Conservation (phyloP, 2,329 filamentous ascomycete species). For the Colletotrichum tanaceti region DNA sequence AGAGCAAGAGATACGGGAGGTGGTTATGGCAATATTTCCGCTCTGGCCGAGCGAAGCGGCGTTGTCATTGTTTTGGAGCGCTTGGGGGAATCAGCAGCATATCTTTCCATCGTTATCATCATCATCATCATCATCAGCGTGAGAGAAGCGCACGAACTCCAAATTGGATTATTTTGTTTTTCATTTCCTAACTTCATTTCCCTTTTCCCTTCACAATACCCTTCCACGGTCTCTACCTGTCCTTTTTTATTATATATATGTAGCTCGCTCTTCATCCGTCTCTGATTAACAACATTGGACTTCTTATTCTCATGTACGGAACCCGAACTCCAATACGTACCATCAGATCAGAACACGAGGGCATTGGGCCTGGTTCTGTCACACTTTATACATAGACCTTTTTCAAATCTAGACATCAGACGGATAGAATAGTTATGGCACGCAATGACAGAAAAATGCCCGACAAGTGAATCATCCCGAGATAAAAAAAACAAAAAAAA, state of each 20-base stretch:
- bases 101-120: conserved; percentile 12
- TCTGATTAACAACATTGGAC: not conserved
- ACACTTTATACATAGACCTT: conserved; percentile 24
- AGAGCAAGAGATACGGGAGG: no score
- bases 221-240: conserved; percentile 23
- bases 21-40: conserved; percentile 25
- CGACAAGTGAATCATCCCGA: not conserved
- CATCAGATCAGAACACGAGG: conserved; percentile 9
- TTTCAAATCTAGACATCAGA: conserved; percentile 26
- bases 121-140: conserved; percentile 28
- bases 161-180: conserved; percentile 22
- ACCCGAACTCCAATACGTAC: not conserved
- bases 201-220: conserved; percentile 19
- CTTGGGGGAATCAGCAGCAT: conserved; percentile 8
- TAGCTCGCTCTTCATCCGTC: no score
- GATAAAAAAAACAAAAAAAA: conserved; percentile 29
- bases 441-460: conserved; percentile 25
- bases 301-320: not conserved
- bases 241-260: no score
- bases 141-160: conserved; percentile 22
- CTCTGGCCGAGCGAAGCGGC: conserved; percentile 26
- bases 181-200: not conserved
- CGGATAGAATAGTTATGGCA: conserved; percentile 19
- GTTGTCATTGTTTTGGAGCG: conserved; percentile 6
- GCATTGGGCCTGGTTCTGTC: not conserved